A percentile compares a stretch with the other conserved stretches of the same genome.
Evolutionary conservation across 768 basidiomycete genomes (phyloP).

Genomic region (Phlebiopsis gigantea): DNA sequence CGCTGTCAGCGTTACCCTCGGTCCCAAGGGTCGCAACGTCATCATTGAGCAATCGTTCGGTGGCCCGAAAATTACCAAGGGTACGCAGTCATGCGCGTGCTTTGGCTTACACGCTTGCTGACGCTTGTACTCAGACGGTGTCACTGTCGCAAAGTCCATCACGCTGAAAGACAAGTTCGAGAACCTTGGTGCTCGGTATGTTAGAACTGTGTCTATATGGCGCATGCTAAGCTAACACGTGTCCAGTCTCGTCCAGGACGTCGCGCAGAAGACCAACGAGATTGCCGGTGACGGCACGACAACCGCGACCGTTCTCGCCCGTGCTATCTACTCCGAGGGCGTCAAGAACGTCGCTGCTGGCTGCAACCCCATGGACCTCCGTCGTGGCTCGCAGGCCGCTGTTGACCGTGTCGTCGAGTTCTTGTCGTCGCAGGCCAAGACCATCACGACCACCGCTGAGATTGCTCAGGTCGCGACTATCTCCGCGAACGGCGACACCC

Average conservation of each 20-base stretch:
- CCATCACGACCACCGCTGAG: slow-evolving; percentile 94
- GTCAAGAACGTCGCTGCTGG: slow-evolving; percentile 99
- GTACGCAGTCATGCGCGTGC: slow-evolving; percentile 31
- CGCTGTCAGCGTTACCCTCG: slow-evolving; percentile 93
- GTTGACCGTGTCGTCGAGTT: slow-evolving; percentile 91
- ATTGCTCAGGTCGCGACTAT: slow-evolving; percentile 99
- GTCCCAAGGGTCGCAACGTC: slow-evolving; percentile 98
- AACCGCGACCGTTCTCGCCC: slow-evolving; percentile 86
- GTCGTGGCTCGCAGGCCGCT: slow-evolving; percentile 94
- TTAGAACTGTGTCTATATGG: slow-evolving; percentile 9
- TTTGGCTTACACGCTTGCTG: not conserved
- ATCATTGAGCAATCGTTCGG: slow-evolving; percentile 95
- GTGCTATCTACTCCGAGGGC: slow-evolving; percentile 97
- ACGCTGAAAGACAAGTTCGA: slow-evolving; percentile 96
- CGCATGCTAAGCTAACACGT: slow-evolving; percentile 5
- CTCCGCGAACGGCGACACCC: slow-evolving; percentile 73
- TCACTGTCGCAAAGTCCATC: slow-evolving; percentile 95
- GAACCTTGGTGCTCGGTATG: slow-evolving; percentile 95
- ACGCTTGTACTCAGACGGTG: slow-evolving; percentile 64
- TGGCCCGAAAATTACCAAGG: slow-evolving; percentile 94
- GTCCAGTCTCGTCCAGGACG: slow-evolving; percentile 84
- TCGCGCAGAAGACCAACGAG: slow-evolving; percentile 96
- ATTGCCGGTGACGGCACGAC: slow-evolving; percentile 97
- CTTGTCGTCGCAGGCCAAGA: slow-evolving; percentile 83
- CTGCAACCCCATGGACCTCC: slow-evolving; percentile 99